Base-by-base conservation (phyloP, 257 asterid genomes). In the Ajuga chamaepitys region DNA sequence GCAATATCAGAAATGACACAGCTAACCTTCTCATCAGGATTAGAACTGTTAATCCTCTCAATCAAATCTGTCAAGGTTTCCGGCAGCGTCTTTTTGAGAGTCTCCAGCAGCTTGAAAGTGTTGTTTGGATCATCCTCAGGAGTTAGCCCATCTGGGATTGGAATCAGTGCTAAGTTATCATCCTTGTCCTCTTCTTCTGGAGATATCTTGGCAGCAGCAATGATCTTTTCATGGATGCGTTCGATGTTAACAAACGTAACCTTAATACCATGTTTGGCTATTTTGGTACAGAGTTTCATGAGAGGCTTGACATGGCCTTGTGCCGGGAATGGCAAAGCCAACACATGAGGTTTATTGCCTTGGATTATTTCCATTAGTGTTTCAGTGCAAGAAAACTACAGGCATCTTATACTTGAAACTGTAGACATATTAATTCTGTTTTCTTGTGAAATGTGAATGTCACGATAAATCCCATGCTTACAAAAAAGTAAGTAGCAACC, bases 1-100 rank as follows among this genome's bases (percentile, higher is more conserved):
- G 81, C n/a, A 5, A 73, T 24, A 67, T 82, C 88, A 34, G 72
- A 83, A 10, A 79, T 54, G 8, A 82, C 58, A 24, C 83, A 77
- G 25, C 65, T 74, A 5, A 82, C 41, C 35, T 52, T 78, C n/a
- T 74, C 66, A 14, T 47, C 64, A 1, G 28, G 32, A 34, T 62
- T 45, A 0, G 54, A 32, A 4, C 12, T 4, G 40, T 83, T 80
- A 0, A 70, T 70, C 21, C 37, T 44, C 24, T 63, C 30, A 24
- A 82, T 72, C 68, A 76, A 67, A 8, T 62, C 73, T 0, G 45
- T 37, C 57, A 80, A 30, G 6, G 10, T 52, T 42, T 38, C 59
- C 0, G 82, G 80, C 75, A 74, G 61, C 1, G 72, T 57, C 22
- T 16, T 53, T 9, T 35, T 32, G 2, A 79, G 70, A 18, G 54